Evolutionary conservation across 2,329 filamentous ascomycete genomes (phyloP).

Genomic region (Tolypocladium tundrense): DNA sequence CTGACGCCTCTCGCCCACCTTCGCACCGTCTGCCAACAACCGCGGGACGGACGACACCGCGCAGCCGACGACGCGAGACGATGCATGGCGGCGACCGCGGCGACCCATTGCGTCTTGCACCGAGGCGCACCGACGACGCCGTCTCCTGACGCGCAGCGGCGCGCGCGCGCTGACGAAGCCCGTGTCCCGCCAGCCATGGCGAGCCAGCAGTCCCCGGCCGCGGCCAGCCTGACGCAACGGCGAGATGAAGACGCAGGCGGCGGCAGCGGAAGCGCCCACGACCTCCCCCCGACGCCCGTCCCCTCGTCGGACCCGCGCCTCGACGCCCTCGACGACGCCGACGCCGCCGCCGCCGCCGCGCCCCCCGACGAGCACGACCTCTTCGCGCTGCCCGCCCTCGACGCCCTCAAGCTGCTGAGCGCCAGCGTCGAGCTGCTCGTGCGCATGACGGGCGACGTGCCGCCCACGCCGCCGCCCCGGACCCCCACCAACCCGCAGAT

Average conservation of each 20-base stretch:
- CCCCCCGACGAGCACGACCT: conserved; percentile 48
- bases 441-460: conserved; percentile 64
- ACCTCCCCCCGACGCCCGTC: conserved; percentile 31
- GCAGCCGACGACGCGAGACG: not conserved
- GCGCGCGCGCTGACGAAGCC: not conserved
- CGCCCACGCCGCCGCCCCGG: conserved; percentile 64
- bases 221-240: too few species aligned
- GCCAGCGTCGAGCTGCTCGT: conserved; percentile 62
- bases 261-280: too few species aligned
- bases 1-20: not conserved
- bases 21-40: not conserved
- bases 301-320: conserved; percentile 27
- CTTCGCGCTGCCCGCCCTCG: conserved; percentile 59
- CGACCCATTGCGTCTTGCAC: conserved; percentile 1
- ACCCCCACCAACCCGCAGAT: conserved; percentile 56
- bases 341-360: conserved; percentile 11
- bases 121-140: conserved; percentile 4
- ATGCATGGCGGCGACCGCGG: conserved; percentile 1
- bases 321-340: conserved; percentile 13
- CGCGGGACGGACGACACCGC: too few species aligned
- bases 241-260: too few species aligned
- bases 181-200: not conserved
- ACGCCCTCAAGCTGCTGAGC: conserved; percentile 72
- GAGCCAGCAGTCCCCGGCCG: not conserved
- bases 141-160: not conserved